Base-by-base conservation (phyloP, 2,329 filamentous ascomycete species). In the Clathrospora elynae region DNA sequence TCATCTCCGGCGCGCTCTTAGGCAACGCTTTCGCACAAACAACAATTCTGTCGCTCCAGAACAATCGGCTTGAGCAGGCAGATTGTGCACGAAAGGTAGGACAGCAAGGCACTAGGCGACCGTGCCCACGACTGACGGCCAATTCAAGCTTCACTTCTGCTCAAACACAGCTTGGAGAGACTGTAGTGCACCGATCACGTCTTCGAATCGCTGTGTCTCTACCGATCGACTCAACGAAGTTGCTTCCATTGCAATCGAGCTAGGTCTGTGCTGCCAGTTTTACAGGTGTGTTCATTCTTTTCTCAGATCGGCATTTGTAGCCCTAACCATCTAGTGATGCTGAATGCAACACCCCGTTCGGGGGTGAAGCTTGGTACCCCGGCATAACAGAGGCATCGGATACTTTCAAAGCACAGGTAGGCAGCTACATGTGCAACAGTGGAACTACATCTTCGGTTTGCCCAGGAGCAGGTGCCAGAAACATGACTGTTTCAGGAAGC, bases 391-490 rank as follows among this genome's bases (percentile, higher is more conserved):
- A 36, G n/a, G 37, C 46, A 17, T 19, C 14, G 4, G 34, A 42
- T 26, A 25, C 6, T 9, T 46, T 46, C 11, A 46, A 40, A 41
- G 31, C 10, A 7, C 13, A 50, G n/a, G 42, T 42, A 16, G 46
- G 42, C 26, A 50, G 42, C 35, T 46, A 42, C 14, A 50, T 50
- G 24, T 50, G 29, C 17, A 50, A 45, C 3, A 50, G 39, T 16
- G 19, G 46, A 14, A 46, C 17, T 40, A 17, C 18, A 10, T 32
- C 35, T 28, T 45, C 29, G 7, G 11, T 19, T 22, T 50, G 38
- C 31, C 46, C 26, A 6, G 34, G 37, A n/a, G 22, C 25, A 16
- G 32, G 37, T 14, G 37, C 37, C 8, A 20, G 9, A 22, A 42
- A 34, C 18, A 8, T 13, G 8, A 22, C 23, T 35, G 9, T 10